Conservation (phyloP, 345 rosid genomes). For the Bretschneidera sinensis region DNA sequence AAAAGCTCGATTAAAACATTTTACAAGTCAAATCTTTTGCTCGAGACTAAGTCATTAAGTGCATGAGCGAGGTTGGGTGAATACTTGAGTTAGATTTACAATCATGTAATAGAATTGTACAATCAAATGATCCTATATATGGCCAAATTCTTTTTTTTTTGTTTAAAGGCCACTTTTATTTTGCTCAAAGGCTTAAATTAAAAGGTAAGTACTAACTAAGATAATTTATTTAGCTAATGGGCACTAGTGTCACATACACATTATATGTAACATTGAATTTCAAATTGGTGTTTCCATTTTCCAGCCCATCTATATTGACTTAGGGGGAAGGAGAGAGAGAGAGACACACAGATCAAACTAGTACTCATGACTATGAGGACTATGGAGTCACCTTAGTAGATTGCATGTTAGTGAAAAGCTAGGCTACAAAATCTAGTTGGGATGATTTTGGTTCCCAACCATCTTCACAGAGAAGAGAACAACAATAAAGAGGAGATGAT, state of each 20-base stretch:
- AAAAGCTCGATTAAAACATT: no score
- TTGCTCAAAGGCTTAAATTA: no score
- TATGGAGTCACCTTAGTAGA: conserved; percentile 26
- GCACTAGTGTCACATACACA: conserved; percentile 22
- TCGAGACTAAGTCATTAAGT: no score
- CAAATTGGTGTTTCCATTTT: conserved; percentile 27
- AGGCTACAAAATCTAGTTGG: conserved; percentile 34
- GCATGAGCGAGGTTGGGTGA: no score
- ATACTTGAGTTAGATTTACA: no score
- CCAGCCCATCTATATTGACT: conserved; percentile 46
- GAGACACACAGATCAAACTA: conserved; percentile 19
- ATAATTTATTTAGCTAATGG: conserved; percentile 33
- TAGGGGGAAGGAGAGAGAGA: neutral
- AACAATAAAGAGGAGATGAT: neutral
- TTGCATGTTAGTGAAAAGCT: conserved; percentile 46
- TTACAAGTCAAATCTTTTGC: no score
- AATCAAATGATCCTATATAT: no score
- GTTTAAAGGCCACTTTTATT: no score
- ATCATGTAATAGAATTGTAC: no score
- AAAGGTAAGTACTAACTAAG: no score
- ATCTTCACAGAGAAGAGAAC: neutral
- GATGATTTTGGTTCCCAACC: conserved; percentile 42
- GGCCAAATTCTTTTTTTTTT: no score
- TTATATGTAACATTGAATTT: conserved; percentile 11
- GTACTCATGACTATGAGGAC: conserved; percentile 26